phyloP scores from a whole-genome alignment of 2,329 filamentous ascomycete species.

The Fusarium sp. region DNA sequence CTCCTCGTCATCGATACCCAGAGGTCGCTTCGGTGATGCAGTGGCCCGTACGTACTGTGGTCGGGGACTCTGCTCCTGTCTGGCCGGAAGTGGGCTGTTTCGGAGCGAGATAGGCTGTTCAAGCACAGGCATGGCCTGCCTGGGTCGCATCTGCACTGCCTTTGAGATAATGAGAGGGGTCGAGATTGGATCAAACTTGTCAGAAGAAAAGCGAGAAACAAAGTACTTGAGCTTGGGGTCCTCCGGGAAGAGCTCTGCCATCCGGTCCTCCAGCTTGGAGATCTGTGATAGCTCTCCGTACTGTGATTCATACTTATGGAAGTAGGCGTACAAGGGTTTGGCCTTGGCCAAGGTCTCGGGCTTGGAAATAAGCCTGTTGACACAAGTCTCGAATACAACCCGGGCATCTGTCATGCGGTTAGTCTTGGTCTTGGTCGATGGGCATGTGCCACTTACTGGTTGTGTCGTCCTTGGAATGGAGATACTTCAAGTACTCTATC shows the following conservation, averaged over 20 bases:
- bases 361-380: constrained; percentile 83
- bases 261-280: constrained; percentile 88
- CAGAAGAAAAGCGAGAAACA: constrained; percentile 77
- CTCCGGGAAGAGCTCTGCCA: constrained; percentile 92
- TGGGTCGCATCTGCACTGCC: constrained; percentile 79
- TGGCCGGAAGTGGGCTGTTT: constrained; percentile 56
- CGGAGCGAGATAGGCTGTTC: constrained; percentile 62
- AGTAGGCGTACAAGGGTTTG: constrained; percentile 88
- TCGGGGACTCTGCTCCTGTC: constrained; percentile 58
- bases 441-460: constrained; percentile 75
- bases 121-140: constrained; percentile 64
- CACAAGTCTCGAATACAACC: constrained; percentile 94
- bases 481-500: constrained; percentile 94
- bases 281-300: constrained; percentile 95
- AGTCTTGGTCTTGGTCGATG: constrained; percentile 16
- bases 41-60: constrained; percentile 61
- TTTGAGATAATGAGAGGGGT: constrained; percentile 89
- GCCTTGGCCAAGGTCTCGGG: constrained; percentile 80
- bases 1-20: constrained; percentile 78
- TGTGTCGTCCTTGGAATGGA: constrained; percentile 91
- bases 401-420: constrained; percentile 76
- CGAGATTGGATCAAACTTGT: constrained; percentile 82
- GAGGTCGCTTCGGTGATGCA: constrained; percentile 72
- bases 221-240: constrained; percentile 84
- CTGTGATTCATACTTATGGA: constrained; percentile 94